phyloP scores from a whole-genome alignment of 2,329 filamentous ascomycete genomes.

The Exutisphaerella laricina region DNA sequence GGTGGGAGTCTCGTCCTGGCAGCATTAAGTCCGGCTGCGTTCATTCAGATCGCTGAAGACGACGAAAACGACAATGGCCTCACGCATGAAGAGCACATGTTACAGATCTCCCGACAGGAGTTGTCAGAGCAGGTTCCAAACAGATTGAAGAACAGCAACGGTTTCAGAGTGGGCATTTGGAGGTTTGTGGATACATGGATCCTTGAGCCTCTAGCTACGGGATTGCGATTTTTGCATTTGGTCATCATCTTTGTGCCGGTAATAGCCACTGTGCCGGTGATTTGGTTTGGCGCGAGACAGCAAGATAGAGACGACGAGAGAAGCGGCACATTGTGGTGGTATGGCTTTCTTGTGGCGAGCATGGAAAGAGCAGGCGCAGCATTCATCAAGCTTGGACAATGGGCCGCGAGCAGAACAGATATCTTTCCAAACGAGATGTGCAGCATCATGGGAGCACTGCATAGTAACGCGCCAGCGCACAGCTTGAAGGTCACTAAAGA shows the following conservation, averaged over 20 bases:
- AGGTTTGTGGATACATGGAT: conserved; percentile 66
- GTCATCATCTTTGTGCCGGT: conserved; percentile 88
- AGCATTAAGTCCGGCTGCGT: conserved; percentile 52
- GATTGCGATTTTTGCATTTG: conserved; percentile 79
- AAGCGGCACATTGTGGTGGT: conserved; percentile 88
- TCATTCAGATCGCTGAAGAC: conserved; percentile 53
- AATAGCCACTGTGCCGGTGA: conserved; percentile 67
- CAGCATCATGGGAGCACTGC: conserved; percentile 84
- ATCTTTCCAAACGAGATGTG: conserved; percentile 95
- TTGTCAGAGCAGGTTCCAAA: conserved; percentile 63
- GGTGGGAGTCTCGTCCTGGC: conserved; percentile 35
- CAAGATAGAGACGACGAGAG: conserved; percentile 66
- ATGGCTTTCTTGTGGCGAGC: conserved; percentile 72
- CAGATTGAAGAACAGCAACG: conserved; percentile 54
- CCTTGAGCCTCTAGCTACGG: conserved; percentile 81
- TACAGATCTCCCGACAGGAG: conserved; percentile 73
- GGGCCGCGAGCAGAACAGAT: conserved; percentile 92
- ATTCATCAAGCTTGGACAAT: conserved; percentile 99
- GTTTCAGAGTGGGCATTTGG: conserved; percentile 54
- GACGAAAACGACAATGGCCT: conserved; percentile 43
- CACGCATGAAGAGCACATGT: conserved; percentile 81
- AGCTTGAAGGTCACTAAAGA: conserved; percentile 71
- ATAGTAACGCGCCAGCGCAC: conserved; percentile 91
- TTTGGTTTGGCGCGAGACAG: conserved; percentile 69
- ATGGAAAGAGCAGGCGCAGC: conserved; percentile 94